Base-by-base conservation (phyloP, 257 asterid genomes). In the Nicotiana tabacum region DNA sequence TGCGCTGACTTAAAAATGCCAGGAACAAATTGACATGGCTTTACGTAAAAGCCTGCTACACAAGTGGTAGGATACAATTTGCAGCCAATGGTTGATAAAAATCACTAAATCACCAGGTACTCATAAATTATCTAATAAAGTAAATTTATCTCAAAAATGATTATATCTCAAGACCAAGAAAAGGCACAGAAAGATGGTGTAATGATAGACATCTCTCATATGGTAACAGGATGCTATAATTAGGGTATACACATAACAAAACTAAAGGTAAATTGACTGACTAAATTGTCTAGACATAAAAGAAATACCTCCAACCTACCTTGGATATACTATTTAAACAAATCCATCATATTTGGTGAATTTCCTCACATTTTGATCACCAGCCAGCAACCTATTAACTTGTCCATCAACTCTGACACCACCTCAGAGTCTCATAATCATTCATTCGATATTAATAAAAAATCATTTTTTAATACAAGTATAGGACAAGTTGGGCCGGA, bases 361-460 rank as follows among this genome's bases (percentile, higher is more conserved):
- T 24, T 51, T 46, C 60, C 61, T 72, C 60, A 21, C 61, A 43
- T 24, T 74, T 74, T 24, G 80, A 24, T 48, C 64, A 27, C 64
- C 32, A 74, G 43, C 27, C 15, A 74, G 16, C 15, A 51, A 29
- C 80, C 27, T 27, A 15, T 76, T 51, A 51, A 76, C 46, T 51
- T 27, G 43, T 76, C 43, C 80, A 76, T 24, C 61, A 27, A 51
- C 80, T 51, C 80, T 29, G 16, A 48, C 53, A 51, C 53, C 33
- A 76, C 80, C 33, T 76, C 16, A 27, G 43, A 27, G 27, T 76
- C 16, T 51, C 64, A 4, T 4, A 48, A 48, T 76, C 16, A 51
- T 27, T 51, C 80, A 51, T 29, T 10, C 0, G 83, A 86, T 85
- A 84, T 29, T 48, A 27, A 76, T 76, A 51, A 48, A 72, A n/a